Base-by-base conservation (phyloP, 495 filamentous ascomycete genomes). In the Penicillium bialowiezense region DNA sequence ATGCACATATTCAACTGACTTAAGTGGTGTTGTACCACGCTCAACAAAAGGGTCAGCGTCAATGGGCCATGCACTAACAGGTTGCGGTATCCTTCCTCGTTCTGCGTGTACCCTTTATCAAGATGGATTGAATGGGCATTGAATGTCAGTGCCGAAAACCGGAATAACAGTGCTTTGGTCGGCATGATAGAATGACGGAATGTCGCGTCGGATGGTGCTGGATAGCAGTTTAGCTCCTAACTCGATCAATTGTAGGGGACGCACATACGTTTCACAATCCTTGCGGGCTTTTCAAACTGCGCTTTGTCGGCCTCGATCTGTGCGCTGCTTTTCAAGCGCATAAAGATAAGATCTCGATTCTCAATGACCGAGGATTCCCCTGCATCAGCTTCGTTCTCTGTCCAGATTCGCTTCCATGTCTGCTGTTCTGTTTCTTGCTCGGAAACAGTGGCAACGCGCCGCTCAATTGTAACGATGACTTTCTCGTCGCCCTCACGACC, bases 61-160 rank as follows among this genome's bases (percentile, higher is more conserved):
- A 97, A 71, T 0, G 92, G 92, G 0, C 92, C 92, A 58, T 97
- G 92, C 23, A 96, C 87, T 10, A 97, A 76, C 19, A 89, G 71
- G 42, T 84, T 78, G 10, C 74, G 77, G 62, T 92, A 82, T 7
- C 87, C 88, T 65, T 97, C 92, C 2, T 81, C 68, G 23, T 80
- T 70, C 15, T 76, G 77, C 17, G 83, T 82, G 68, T 89, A 95
- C 13, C 71, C 48, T 3, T 74, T 78, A 62, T 95, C 88, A n/a
- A 93, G 75, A 57, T 96, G 90, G 48, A 95, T 95, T 5, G 75
- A 70, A 60, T 95, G 90, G 5, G 89, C 87, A 64, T 96, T 96
- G 76, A 87, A 90, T 5, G 85, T 90, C 14, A 96, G 76, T 0
- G 88, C 88, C 23, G 84, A 89, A 69, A 87, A 95, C n/a, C 88